A percentile compares a stretch with the other conserved stretches of the same genome.
These are phyloP conservation scores for Nannizziopsis barbatae DNA, from an alignment of 2,329 filamentous ascomycete genomes.

Conservation along the genomic window DNA sequence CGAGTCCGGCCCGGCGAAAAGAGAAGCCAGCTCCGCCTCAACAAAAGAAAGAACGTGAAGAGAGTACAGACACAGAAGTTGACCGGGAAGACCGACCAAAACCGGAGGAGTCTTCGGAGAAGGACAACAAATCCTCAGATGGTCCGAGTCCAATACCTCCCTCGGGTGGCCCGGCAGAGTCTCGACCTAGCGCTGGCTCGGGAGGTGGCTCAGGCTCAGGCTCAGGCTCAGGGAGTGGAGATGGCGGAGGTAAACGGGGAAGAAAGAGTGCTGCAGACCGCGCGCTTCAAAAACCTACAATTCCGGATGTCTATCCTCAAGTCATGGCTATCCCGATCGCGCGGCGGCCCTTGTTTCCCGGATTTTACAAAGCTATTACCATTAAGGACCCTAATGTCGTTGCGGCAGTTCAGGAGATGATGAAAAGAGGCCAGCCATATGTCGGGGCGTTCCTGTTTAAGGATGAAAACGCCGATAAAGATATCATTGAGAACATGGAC, in stretches of 20 bases:
- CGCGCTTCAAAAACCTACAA: conserved; percentile 71
- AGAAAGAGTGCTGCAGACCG: conserved; percentile 58
- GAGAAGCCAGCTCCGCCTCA: conserved; percentile 44
- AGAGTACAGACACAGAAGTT: conserved; percentile 34
- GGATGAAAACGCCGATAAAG: conserved; percentile 85
- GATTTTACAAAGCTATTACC: conserved; percentile 97
- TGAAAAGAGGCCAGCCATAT: conserved; percentile 93
- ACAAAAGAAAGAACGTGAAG: conserved; percentile 31
- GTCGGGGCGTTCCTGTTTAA: conserved; percentile 96
- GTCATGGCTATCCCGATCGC: conserved; percentile 96
- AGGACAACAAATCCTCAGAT: conserved; percentile 40
- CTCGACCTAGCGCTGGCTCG: conserved; percentile 43
- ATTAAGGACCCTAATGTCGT: conserved; percentile 88
- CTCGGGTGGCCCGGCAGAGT: conserved; percentile 23
- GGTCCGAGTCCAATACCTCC: conserved; percentile 35
- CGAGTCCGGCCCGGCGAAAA: conserved; percentile 42
- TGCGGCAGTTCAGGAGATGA: conserved; percentile 86
- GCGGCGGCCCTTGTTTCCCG: conserved; percentile 84
- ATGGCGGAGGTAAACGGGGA: conserved; percentile 42
- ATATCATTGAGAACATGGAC: conserved; percentile 77
- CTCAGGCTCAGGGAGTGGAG: conserved; percentile 15
- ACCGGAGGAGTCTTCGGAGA: conserved; percentile 25
- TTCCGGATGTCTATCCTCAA: conserved; percentile 93
- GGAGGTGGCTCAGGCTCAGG: conserved; percentile 19
- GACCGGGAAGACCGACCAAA: conserved; percentile 25